Conservation (phyloP, 495 filamentous ascomycete genomes). For the Podospora sp. region DNA sequence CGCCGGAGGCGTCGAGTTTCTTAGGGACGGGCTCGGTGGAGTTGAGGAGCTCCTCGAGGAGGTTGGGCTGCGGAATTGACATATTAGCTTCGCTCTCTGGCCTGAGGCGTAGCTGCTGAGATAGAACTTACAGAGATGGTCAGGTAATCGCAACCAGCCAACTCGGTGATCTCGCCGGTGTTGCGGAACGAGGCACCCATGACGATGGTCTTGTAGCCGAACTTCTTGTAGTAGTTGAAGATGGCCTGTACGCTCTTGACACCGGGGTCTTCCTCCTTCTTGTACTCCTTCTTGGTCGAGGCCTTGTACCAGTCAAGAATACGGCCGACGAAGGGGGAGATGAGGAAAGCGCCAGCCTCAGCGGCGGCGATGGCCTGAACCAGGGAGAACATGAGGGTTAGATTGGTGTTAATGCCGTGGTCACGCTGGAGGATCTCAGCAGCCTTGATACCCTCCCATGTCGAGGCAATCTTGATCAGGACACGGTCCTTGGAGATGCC, state of each 20-base stretch:
- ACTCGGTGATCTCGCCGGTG: conserved; percentile 93
- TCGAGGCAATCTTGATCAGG: conserved; percentile 86
- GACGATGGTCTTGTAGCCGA: conserved; percentile 96
- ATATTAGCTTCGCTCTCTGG: conserved; percentile 12
- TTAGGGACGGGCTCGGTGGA: conserved; percentile 76
- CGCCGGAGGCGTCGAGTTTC: conserved; percentile 80
- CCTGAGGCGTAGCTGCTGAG: neutral
- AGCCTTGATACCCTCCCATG: conserved; percentile 97
- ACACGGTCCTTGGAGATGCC: conserved; percentile 93
- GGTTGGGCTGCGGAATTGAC: conserved; percentile 65
- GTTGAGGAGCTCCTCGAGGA: conserved; percentile 92
- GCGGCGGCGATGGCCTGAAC: conserved; percentile 95
- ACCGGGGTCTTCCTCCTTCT: conserved; percentile 87
- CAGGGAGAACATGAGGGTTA: conserved; percentile 98
- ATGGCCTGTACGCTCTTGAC: conserved; percentile 94
- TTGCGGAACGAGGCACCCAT: conserved; percentile 99
- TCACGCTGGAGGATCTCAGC: conserved; percentile 90
- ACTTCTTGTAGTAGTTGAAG: conserved; percentile 99
- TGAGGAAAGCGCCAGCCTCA: conserved; percentile 96
- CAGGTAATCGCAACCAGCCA: conserved; percentile 97
- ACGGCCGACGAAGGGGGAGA: conserved; percentile 98
- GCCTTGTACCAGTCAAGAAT: conserved; percentile 99
- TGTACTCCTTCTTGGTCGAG: conserved; percentile 88
- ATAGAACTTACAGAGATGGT: conserved; percentile 80
- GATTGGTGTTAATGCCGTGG: conserved; percentile 95